Conservation (phyloP, 1,284 basidiomycete species). For the Cryptococcus deneoformans region DNA sequence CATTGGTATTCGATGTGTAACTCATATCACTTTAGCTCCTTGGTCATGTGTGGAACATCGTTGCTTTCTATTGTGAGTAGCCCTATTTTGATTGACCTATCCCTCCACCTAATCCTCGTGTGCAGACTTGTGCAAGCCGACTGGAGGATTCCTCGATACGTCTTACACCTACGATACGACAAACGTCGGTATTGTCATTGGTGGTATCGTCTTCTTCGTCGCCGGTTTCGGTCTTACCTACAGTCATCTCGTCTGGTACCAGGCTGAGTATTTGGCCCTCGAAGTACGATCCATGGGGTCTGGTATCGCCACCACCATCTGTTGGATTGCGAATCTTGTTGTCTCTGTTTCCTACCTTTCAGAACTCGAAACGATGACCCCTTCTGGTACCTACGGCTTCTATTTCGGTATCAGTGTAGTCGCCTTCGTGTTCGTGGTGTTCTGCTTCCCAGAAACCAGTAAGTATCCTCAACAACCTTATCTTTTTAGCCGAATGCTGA, state of each 20-base stretch:
- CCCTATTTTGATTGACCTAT: no score
- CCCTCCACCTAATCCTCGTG: no score
- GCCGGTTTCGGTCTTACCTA: conserved; percentile 39
- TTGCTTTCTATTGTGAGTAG: conserved; percentile 26
- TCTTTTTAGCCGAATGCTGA: background rate
- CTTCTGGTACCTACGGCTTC: conserved; percentile 9
- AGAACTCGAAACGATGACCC: no score
- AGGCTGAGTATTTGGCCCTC: no score
- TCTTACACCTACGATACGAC: conserved; percentile 12
- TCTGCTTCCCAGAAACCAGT: conserved; percentile 29
- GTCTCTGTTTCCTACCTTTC: conserved; percentile 22
- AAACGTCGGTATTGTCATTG: conserved; percentile 31
- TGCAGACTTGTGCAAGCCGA: no score
- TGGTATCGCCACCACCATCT: conserved; percentile 15
- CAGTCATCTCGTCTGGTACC: conserved; percentile 27
- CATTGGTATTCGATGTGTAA: no score
- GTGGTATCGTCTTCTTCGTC: conserved; percentile 37
- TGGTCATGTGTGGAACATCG: conserved; percentile 30
- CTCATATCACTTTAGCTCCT: conserved; percentile 1
- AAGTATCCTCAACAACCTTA: background rate
- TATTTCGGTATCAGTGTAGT: conserved; percentile 19
- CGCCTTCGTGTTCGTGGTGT: conserved; percentile 18
- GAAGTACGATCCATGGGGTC: conserved; percentile 27
- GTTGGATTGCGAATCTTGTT: conserved; percentile 24
- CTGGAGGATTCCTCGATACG: no score